Evolutionary conservation across 2,329 filamentous ascomycete species (phyloP).

Genomic region (Epichloe sibirici): DNA sequence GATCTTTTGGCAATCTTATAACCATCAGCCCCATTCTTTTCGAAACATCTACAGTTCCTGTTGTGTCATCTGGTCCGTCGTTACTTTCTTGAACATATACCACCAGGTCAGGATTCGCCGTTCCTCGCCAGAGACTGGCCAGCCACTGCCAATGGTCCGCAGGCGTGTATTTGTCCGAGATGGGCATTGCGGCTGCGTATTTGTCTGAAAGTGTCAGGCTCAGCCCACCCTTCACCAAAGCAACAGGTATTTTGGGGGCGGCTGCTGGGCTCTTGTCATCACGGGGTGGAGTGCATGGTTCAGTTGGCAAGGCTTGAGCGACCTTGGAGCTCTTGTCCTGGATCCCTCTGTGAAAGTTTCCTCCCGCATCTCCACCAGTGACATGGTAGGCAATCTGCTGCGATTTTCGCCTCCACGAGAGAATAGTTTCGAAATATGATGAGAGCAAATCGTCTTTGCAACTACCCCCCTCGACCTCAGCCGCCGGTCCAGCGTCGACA

Average conservation of each 20-base stretch:
- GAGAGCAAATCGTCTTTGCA: conserved; percentile 30
- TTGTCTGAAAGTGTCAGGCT: conserved; percentile 67
- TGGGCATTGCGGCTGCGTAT: conserved; percentile 61
- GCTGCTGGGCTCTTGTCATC: conserved; percentile 5
- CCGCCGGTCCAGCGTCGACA: background rate
- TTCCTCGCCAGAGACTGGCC: conserved; percentile 83
- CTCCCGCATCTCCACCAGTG: conserved; percentile 14
- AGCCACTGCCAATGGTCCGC: conserved; percentile 98
- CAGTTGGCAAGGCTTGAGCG: background rate
- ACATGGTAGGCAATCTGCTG: conserved; percentile 51
- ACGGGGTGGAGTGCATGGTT: conserved; percentile 3
- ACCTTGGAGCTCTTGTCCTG: conserved; percentile 4
- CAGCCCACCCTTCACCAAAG: conserved; percentile 66
- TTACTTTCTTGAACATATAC: conserved; percentile 45
- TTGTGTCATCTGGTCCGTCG: conserved; percentile 22
- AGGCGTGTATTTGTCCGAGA: conserved; percentile 63
- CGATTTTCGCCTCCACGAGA: conserved; percentile 60
- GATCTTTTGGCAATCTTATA: conserved; percentile 32
- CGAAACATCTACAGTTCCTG: conserved; percentile 42
- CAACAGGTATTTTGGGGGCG: conserved; percentile 44
- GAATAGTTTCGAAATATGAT: conserved; percentile 54
- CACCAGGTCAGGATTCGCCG: conserved; percentile 68
- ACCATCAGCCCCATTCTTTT: conserved; percentile 41
- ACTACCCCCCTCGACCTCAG: conserved; percentile 1
- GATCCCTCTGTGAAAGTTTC: background rate